Conservation (phyloP, 148 eudicot genomes). For the Rhododendron vialii region DNA sequence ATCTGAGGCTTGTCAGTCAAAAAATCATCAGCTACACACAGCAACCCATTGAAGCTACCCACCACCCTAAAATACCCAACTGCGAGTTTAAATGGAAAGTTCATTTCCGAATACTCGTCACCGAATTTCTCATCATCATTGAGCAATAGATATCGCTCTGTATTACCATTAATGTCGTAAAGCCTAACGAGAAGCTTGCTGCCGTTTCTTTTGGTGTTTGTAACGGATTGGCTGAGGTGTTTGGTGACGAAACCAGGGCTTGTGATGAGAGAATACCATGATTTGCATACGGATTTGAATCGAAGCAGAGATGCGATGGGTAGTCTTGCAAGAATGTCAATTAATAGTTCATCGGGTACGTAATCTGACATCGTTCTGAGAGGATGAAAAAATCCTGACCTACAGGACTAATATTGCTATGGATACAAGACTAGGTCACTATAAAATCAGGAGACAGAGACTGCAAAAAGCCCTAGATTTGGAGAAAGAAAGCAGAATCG, state of each 20-base stretch:
- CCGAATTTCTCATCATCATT: conserved; percentile 12
- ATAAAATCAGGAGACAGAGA: not conserved
- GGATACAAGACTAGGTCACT: not conserved
- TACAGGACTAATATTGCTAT: not conserved
- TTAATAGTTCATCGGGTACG: not conserved
- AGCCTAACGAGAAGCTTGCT: not conserved
- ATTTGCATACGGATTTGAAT: conserved; percentile 5
- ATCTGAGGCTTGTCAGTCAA: not conserved
- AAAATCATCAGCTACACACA: conserved; percentile 31
- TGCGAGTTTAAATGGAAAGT: conserved; percentile 20
- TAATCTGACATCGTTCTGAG: not conserved
- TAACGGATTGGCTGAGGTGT: not conserved
- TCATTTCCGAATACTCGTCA: not conserved
- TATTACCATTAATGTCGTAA: not conserved
- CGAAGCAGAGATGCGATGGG: not conserved
- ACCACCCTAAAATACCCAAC: conserved; percentile 29
- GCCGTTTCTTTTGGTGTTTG: not conserved
- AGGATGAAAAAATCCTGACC: not conserved
- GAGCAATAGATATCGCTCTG: conserved; percentile 21
- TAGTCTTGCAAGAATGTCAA: conserved; percentile 2
- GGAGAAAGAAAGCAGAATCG: not conserved
- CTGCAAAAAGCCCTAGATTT: not conserved
- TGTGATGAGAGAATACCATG: conserved; percentile 2
- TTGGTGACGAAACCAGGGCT: not conserved
- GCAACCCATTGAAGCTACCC: conserved; percentile 31